Conservation (phyloP, 306 rosid genomes). For the Styphnolobium japonicum region DNA sequence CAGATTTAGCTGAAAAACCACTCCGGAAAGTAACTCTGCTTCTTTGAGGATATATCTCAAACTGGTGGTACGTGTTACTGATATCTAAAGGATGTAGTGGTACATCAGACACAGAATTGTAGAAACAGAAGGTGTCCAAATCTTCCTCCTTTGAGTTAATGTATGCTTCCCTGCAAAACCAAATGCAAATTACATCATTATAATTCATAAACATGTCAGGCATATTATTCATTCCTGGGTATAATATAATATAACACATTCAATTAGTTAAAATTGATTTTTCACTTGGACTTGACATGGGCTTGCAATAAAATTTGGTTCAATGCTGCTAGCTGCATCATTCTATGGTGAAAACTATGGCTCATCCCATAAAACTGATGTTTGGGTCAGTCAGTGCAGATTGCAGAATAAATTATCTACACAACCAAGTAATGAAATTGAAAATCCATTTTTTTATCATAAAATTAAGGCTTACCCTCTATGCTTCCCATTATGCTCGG, state of each 20-base stretch:
- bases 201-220: not conserved
- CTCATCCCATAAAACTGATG: not conserved
- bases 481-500: constrained; percentile 39
- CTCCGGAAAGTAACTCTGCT: constrained; percentile 30
- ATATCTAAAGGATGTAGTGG: constrained; percentile 34
- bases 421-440: not conserved
- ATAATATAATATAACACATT: not conserved
- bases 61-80: constrained; percentile 35
- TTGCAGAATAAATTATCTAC: not conserved
- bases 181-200: constrained; percentile 1
- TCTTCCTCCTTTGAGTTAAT: constrained; percentile 43
- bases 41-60: constrained; percentile 41
- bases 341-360: not conserved
- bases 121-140: constrained; percentile 42
- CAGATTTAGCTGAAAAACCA: constrained; percentile 58
- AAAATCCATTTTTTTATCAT: not conserved
- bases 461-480: constrained; percentile 63
- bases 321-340: not conserved
- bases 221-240: not conserved
- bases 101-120: constrained; percentile 23
- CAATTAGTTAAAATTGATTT: not conserved
- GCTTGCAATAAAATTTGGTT: not conserved
- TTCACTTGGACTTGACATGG: not conserved
- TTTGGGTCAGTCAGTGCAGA: not conserved
- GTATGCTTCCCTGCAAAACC: constrained; percentile 46